phyloP scores from a whole-genome alignment of 495 filamentous ascomycete genomes.

The Hypoxylon cercidicola region DNA sequence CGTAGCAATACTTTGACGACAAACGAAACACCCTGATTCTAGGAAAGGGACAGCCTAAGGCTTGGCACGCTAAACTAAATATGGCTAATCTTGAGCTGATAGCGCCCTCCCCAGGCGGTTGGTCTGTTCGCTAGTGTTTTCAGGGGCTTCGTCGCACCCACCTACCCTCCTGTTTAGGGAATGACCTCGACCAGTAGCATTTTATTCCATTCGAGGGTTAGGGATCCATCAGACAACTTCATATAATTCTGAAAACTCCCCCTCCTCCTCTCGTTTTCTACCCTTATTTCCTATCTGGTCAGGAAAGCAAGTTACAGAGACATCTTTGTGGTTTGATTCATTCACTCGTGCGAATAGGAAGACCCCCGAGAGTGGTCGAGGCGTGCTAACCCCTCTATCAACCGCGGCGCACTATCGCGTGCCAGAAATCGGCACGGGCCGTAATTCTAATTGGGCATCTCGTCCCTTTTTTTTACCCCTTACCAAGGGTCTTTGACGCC shows the following conservation, averaged over 20 bases:
- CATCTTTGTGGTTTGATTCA: constrained; percentile 1
- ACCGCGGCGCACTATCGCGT: constrained; percentile 35
- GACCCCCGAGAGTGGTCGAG: constrained; percentile 1
- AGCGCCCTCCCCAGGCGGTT: constrained; percentile 29
- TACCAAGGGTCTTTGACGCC: constrained; percentile 1
- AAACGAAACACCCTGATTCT: constrained; percentile 31
- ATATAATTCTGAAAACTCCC: constrained; percentile 39
- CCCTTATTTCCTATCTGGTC: constrained; percentile 16
- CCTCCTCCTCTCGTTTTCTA: constrained; percentile 27
- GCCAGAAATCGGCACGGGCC: constrained; percentile 27
- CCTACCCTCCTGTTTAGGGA: constrained; percentile 40
- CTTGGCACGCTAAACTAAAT: constrained; percentile 33
- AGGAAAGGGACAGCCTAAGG: constrained; percentile 33
- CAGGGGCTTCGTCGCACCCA: constrained; percentile 44
- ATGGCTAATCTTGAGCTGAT: constrained; percentile 26
- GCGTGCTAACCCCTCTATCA: constrained; percentile 18
- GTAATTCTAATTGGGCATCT: constrained; percentile 27
- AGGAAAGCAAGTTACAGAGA: constrained; percentile 11
- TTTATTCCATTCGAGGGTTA: constrained; percentile 40
- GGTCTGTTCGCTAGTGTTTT: constrained; percentile 36
- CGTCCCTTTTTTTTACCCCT: constrained; percentile 9
- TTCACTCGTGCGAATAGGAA: constrained; percentile 15
- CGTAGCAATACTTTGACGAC: constrained; percentile 15
- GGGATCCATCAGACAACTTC: constrained; percentile 41
- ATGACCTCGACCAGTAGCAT: constrained; percentile 41